Base-by-base conservation (phyloP, 139 green algal genomes). In the Monoraphidium neglectum region DNA sequence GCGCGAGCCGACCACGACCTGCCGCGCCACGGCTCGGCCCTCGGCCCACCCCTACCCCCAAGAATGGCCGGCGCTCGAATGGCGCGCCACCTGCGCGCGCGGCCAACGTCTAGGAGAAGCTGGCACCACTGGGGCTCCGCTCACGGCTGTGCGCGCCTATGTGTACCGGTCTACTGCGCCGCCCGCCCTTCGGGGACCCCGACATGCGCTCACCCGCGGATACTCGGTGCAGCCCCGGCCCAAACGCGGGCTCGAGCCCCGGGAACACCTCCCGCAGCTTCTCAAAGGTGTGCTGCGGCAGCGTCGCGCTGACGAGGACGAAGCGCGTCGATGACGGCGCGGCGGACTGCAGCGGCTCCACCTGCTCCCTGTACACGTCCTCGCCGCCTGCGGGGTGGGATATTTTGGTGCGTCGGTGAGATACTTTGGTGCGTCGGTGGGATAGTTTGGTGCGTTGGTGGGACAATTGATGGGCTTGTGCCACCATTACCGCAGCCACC, bases 211-310 rank as follows among this genome's bases (percentile, higher is more conserved):
- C 79, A 91, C 91, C 91, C 63, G 90, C 79, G 10, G 91, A 85
- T 0, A 87, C 93, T 32, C 92, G 82, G 80, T 98, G 94, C 82
- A 98, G 81, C 21, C 93, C 92, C 0, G 93, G 93, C 2, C 93
- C 94, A 18, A 93, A 77, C 3, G 87, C 87, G 0, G 88, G 59
- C 30, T 74, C 33, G 26, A 97, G 64, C 13, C 90, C 87, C 0
- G 83, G 80, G 80, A 94, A 96, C 33, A 80, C 57, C 43, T 77
- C 70, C 69, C 81, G 68, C 57, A 95, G 77, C 47, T 87, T 28
- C 4, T 63, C 67, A 51, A 85, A 92, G 33, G 84, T 80, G 71
- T 91, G 81, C 65, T 90, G 80, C 28, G 94, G 92, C 47, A 98
- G 77, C 8, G 94, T 98, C 40, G 94, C 93, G 67, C 66, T 76